A percentile compares a stretch with the other conserved stretches of the same genome.
Evolutionary conservation across 2,329 filamentous ascomycete genomes (phyloP).

Genomic region (Calonectria multiphialidica): DNA sequence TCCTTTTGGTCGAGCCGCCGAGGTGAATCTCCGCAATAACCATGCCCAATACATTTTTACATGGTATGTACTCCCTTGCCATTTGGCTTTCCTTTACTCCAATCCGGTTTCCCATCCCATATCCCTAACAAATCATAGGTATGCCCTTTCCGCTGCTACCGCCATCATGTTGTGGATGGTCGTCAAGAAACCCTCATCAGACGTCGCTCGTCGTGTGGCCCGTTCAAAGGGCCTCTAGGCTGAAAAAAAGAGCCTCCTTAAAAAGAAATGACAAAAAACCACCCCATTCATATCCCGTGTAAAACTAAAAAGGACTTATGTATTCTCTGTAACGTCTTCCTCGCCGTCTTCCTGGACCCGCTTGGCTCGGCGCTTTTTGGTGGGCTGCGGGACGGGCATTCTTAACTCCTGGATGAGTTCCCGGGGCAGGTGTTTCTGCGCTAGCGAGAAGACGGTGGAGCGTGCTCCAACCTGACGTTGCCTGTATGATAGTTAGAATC

Average conservation of each 20-base stretch:
- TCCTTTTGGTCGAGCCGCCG: constrained; percentile 87
- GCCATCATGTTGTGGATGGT: constrained; percentile 98
- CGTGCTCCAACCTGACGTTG: constrained; percentile 80
- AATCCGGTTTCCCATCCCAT: neutral
- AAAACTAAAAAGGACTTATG: constrained; percentile 39
- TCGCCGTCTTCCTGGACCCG: constrained; percentile 47
- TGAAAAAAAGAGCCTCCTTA: constrained; percentile 13
- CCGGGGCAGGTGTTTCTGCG: constrained; percentile 83
- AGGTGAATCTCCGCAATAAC: constrained; percentile 95
- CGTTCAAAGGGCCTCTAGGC: constrained; percentile 44
- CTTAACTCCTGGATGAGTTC: constrained; percentile 87
- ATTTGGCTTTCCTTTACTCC: neutral
- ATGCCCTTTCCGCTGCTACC: constrained; percentile 85
- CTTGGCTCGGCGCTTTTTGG: constrained; percentile 58
- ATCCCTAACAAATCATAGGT: constrained; percentile 67
- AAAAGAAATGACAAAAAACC: neutral
- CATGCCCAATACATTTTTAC: constrained; percentile 99
- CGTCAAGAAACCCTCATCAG: constrained; percentile 84
- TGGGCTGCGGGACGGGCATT: constrained; percentile 70
- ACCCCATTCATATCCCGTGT: constrained; percentile 26
- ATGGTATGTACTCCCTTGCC: constrained; percentile 73
- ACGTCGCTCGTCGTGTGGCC: constrained; percentile 75
- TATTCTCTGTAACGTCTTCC: constrained; percentile 51
- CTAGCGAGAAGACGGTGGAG: constrained; percentile 86
- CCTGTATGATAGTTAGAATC: constrained; percentile 61